These are phyloP conservation scores for Neurospora cerealis DNA, from an alignment of 495 filamentous ascomycete species.

Conservation along the genomic window DNA sequence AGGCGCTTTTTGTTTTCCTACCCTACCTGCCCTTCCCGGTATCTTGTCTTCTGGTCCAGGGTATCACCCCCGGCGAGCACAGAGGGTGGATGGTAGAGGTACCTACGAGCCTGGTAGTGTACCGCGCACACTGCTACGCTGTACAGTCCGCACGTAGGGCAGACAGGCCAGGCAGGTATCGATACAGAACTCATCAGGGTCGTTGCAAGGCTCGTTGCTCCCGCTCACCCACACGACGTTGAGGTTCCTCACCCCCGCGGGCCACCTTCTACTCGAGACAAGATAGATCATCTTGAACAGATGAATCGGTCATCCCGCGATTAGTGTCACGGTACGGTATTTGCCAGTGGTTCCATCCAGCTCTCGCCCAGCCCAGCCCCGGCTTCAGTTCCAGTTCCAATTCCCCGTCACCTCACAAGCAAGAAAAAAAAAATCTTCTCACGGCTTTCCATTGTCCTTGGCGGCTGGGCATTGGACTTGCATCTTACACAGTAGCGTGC, in stretches of 20 bases:
- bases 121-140: neutral
- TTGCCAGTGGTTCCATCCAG: neutral
- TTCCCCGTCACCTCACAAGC: neutral
- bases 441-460: conserved; percentile 18
- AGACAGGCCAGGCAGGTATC: neutral
- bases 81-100: neutral
- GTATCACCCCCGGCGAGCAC: neutral
- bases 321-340: conserved; percentile 1
- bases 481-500: neutral
- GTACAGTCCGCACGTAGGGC: neutral
- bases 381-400: neutral
- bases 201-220: neutral
- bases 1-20: neutral
- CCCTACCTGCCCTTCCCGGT: neutral
- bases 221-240: neutral
- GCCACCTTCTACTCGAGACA: neutral
- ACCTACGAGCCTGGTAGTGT: neutral
- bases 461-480: conserved; percentile 4
- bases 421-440: conserved; percentile 4
- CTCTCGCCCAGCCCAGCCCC: neutral
- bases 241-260: neutral
- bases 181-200: neutral
- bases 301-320: neutral
- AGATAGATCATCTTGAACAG: neutral
- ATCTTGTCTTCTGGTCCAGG: neutral